Percentiles rank a stretch among this genome's conserved stretches.
These are phyloP conservation scores for Kwoniella newhampshirensis DNA, from an alignment of 768 basidiomycete genomes.

Conservation along the genomic window DNA sequence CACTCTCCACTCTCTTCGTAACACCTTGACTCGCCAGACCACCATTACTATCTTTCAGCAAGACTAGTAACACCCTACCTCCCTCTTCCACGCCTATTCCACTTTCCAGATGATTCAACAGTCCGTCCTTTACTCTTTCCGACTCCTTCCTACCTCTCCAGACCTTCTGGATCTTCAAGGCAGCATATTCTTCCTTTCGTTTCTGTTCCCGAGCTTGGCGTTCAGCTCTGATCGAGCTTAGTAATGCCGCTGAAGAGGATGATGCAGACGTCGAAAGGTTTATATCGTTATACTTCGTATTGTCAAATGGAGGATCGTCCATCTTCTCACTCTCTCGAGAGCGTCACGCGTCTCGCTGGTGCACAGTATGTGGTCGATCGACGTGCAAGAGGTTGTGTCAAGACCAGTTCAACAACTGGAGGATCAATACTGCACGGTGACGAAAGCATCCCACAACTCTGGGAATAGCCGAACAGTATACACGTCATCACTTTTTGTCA, in stretches of 20 bases:
- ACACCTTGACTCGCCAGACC: too few species aligned
- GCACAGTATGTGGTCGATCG: too few species aligned
- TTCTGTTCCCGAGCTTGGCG: constrained; percentile 38
- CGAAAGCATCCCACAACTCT: too few species aligned
- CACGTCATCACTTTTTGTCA: too few species aligned
- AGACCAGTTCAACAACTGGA: too few species aligned
- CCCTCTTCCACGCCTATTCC: constrained; percentile 6
- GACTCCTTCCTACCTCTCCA: constrained; percentile 41
- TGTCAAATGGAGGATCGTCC: constrained; percentile 2
- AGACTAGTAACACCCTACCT: constrained; percentile 25
- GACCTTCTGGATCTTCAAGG: constrained; percentile 35
- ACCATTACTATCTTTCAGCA: constrained; percentile 22
- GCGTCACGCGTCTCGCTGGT: too few species aligned
- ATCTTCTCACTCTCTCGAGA: neutral
- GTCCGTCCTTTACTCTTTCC: constrained; percentile 11
- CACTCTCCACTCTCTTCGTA: constrained; percentile 9
- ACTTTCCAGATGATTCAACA: constrained; percentile 20
- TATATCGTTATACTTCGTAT: constrained; percentile 26
- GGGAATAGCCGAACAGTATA: too few species aligned
- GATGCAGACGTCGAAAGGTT: constrained; percentile 49
- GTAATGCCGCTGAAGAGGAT: constrained; percentile 36
- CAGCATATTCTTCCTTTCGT: constrained; percentile 30
- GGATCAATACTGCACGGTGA: too few species aligned
- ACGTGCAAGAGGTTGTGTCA: too few species aligned
- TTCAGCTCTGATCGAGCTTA: constrained; percentile 41